A percentile compares a stretch with the other conserved stretches of the same genome.
phyloP scores from a whole-genome alignment of 768 basidiomycete species.

The Leccinum aurantiacum region DNA sequence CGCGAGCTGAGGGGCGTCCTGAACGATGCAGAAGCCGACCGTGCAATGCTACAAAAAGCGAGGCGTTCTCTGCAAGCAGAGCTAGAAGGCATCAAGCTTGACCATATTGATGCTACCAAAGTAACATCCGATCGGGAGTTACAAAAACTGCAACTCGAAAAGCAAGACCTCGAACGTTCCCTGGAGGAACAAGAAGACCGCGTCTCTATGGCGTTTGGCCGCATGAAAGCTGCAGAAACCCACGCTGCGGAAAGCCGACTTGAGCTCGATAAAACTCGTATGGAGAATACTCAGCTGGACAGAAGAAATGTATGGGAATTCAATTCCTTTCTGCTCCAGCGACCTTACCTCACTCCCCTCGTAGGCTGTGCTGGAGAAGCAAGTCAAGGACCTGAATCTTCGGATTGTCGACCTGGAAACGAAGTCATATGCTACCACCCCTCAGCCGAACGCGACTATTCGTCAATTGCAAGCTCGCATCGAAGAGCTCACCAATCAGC shows the following conservation, averaged over 20 bases:
- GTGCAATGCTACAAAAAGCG: conserved; percentile 76
- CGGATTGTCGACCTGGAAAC: conserved; percentile 83
- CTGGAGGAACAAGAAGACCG: conserved; percentile 79
- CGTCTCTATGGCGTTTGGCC: conserved; percentile 66
- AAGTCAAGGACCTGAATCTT: conserved; percentile 80
- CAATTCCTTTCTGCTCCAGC: not conserved
- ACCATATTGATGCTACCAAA: conserved; percentile 67
- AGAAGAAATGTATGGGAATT: conserved; percentile 61
- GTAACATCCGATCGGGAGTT: conserved; percentile 71
- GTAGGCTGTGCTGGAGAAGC: conserved; percentile 81
- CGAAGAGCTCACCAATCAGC: conserved; percentile 60
- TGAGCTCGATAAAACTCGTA: conserved; percentile 71
- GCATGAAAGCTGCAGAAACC: conserved; percentile 79
- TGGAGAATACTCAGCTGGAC: conserved; percentile 83
- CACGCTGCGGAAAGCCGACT: conserved; percentile 74
- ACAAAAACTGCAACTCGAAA: conserved; percentile 74
- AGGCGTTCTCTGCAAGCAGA: conserved; percentile 78
- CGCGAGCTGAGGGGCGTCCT: conserved; percentile 77
- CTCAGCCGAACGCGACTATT: conserved; percentile 53
- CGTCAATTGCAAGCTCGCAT: conserved; percentile 67
- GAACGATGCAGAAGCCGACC: conserved; percentile 84
- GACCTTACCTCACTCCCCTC: not conserved
- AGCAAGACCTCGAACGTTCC: conserved; percentile 77
- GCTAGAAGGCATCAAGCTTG: conserved; percentile 76
- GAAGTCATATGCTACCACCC: conserved; percentile 65